Percentiles rank a stretch among this genome's conserved stretches.
Evolutionary conservation across 495 filamentous ascomycete genomes (phyloP).

Genomic region (Penicillium psychrofluorescens): DNA sequence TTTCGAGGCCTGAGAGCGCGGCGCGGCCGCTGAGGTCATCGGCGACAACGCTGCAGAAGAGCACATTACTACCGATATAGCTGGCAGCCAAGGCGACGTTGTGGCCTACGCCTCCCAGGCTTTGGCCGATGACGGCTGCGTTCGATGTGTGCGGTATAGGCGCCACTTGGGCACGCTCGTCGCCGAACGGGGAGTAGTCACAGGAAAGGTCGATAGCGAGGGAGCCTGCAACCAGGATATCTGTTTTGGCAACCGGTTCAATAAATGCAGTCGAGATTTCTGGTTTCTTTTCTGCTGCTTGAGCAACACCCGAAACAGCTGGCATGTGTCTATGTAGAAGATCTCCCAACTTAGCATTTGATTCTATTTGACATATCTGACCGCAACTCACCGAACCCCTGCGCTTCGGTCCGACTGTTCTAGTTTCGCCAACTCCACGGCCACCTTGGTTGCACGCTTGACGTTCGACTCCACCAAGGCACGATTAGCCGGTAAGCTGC

Average conservation of each 20-base stretch:
- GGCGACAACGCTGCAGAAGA: slow-evolving; percentile 70
- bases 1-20: slow-evolving; percentile 53
- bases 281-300: slow-evolving; percentile 9
- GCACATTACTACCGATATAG: slow-evolving; percentile 46
- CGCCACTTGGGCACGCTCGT: slow-evolving; percentile 15
- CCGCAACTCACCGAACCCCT: slow-evolving; percentile 34
- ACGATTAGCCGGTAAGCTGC: slow-evolving; percentile 66
- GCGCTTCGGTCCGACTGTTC: slow-evolving; percentile 26
- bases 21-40: slow-evolving; percentile 71
- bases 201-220: slow-evolving; percentile 85
- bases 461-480: slow-evolving; percentile 78
- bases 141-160: slow-evolving; percentile 80
- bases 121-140: slow-evolving; percentile 68
- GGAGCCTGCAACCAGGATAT: slow-evolving; percentile 83
- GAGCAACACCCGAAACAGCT: slow-evolving; percentile 20
- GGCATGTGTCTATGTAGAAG: slow-evolving; percentile 35
- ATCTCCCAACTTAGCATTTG: slow-evolving; percentile 30
- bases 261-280: slow-evolving; percentile 1
- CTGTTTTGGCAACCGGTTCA: slow-evolving; percentile 25
- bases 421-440: slow-evolving; percentile 65
- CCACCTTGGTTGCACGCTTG: slow-evolving; percentile 67
- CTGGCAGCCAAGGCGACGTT: slow-evolving; percentile 82
- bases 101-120: slow-evolving; percentile 87
- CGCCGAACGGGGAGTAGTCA: slow-evolving; percentile 52
- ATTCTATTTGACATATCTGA: slow-evolving; percentile 12